phyloP scores from a whole-genome alignment of 495 filamentous ascomycete genomes.

The Aspergillus coremiiformis region DNA sequence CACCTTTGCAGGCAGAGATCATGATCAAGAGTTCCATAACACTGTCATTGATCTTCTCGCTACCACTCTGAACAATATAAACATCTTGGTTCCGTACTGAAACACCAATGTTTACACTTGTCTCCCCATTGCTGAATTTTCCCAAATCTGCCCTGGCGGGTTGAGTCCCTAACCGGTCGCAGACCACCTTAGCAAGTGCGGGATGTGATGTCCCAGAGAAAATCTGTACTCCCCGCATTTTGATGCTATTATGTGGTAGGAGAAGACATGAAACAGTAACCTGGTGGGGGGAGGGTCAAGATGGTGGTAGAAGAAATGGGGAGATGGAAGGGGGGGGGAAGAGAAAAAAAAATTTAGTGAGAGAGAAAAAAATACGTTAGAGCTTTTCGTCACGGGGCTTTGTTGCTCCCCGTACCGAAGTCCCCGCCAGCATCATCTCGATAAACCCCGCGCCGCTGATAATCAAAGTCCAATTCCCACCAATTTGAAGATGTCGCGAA shows the following conservation, averaged over 20 bases:
- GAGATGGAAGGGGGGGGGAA: constrained; percentile 11
- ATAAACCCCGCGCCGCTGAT: background rate
- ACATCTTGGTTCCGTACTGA: constrained; percentile 98
- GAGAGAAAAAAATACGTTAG: background rate
- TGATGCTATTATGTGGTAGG: constrained; percentile 8
- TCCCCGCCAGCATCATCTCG: background rate
- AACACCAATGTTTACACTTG: constrained; percentile 84
- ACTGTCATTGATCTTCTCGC: constrained; percentile 93
- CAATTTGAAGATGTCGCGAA: constrained; percentile 41
- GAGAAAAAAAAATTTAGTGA: constrained; percentile 4
- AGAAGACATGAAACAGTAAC: constrained; percentile 14
- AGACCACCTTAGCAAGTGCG: constrained; percentile 60
- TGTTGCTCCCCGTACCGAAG: constrained; percentile 3
- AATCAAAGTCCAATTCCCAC: background rate
- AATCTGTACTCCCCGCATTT: constrained; percentile 62
- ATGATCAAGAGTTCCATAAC: constrained; percentile 98
- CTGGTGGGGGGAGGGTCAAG: constrained; percentile 7
- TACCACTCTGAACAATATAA: constrained; percentile 97
- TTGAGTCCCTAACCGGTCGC: constrained; percentile 59
- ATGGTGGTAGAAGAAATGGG: background rate
- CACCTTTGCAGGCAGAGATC: constrained; percentile 97
- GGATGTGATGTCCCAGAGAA: constrained; percentile 68
- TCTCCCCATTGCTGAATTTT: constrained; percentile 88
- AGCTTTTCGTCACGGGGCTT: constrained; percentile 1
- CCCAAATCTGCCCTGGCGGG: constrained; percentile 57